phyloP scores from a whole-genome alignment of 352 stramenopile genomes.

The Phytophthora capsici region DNA sequence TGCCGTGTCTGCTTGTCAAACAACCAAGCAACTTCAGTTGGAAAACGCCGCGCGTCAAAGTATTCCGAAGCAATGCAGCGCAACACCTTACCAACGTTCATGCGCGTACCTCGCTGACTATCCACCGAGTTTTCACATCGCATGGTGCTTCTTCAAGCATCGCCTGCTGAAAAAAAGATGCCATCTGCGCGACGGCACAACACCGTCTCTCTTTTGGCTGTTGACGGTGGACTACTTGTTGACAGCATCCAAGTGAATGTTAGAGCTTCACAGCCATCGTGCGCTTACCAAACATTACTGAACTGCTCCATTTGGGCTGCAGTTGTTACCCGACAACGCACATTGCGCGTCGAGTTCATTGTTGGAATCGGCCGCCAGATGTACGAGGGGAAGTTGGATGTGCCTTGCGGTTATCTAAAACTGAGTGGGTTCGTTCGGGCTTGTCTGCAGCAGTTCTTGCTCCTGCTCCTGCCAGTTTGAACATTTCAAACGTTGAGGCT shows the following conservation, averaged over 20 bases:
- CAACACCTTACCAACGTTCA: conserved; percentile 6
- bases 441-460: conserved; percentile 17
- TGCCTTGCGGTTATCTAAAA: conserved; percentile 6
- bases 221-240: conserved; percentile 11
- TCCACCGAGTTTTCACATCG: conserved; percentile 25
- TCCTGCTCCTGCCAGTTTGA: conserved; percentile 1
- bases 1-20: conserved; percentile 22
- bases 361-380: conserved; percentile 12
- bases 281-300: background rate
- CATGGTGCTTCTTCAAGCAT: conserved; percentile 17
- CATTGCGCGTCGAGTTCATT: conserved; percentile 22
- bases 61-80: conserved; percentile 14
- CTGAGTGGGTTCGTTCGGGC: conserved; percentile 18
- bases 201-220: conserved; percentile 23
- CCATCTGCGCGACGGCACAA: conserved; percentile 22
- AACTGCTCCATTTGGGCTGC: background rate
- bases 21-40: conserved; percentile 27
- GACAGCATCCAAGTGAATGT: conserved; percentile 18
- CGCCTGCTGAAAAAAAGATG: conserved; percentile 31
- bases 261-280: conserved; percentile 2
- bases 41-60: conserved; percentile 9
- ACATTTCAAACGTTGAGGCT: too few species aligned
- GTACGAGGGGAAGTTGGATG: conserved; percentile 17
- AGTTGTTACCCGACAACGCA: conserved; percentile 9
- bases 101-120: conserved; percentile 5